Conservation (phyloP, 1,284 basidiomycete genomes). For the Hymenochaete sp. region DNA sequence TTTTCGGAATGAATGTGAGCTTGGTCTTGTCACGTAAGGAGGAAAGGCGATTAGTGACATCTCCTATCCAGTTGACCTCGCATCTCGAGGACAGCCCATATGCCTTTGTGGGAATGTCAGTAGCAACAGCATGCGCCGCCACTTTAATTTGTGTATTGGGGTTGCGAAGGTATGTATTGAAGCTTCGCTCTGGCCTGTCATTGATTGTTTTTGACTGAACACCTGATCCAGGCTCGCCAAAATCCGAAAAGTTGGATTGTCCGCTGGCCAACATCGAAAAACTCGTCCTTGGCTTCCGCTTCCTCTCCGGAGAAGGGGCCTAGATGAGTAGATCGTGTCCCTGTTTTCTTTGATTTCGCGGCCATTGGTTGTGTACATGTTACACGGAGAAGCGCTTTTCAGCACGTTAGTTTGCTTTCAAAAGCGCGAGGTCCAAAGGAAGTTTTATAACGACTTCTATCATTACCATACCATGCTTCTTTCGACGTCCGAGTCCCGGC, state of each 20-base stretch:
- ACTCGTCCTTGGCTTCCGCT: conserved; percentile 53
- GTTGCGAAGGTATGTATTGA: conserved; percentile 43
- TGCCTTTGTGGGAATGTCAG: conserved; percentile 61
- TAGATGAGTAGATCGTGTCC: conserved; percentile 17
- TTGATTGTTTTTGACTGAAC: conserved; percentile 7
- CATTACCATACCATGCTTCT: no score
- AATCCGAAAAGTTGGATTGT: conserved; percentile 45
- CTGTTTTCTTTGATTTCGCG: conserved; percentile 4
- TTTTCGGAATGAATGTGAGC: conserved; percentile 95
- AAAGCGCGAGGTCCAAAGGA: no score
- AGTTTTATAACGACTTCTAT: no score
- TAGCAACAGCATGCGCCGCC: conserved; percentile 43
- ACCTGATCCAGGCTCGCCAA: conserved; percentile 31
- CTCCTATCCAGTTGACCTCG: conserved; percentile 47
- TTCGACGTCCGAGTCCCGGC: no score
- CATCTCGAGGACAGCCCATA: conserved; percentile 60
- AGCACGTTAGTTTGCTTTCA: no score
- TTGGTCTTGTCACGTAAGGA: conserved; percentile 16
- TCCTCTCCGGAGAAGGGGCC: conserved; percentile 41
- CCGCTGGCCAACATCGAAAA: conserved; percentile 27
- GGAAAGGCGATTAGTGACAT: conserved; percentile 15
- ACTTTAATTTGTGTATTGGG: conserved; percentile 51
- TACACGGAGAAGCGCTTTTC: no score
- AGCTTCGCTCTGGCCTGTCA: not conserved
- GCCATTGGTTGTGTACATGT: no score